Evolutionary conservation across 768 basidiomycete genomes (phyloP).

Genomic region (Steccherinum ochraceum): DNA sequence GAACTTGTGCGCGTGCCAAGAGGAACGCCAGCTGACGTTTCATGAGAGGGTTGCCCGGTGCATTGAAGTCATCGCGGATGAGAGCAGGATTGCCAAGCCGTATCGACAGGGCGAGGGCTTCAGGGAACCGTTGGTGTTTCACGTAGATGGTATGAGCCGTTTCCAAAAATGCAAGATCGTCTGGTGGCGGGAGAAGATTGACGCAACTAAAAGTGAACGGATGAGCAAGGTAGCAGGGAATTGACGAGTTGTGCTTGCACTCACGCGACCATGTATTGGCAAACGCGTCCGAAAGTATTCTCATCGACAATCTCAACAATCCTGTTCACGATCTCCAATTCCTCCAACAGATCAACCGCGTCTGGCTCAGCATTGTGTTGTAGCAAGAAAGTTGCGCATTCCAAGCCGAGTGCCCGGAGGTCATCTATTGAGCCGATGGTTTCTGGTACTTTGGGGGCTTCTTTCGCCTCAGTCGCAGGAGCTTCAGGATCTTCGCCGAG

Average conservation of each 20-base stretch:
- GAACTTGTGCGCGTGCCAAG: conserved; percentile 87
- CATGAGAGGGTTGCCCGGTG: conserved; percentile 92
- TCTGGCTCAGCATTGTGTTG: conserved; percentile 97
- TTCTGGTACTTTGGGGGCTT: conserved; percentile 22
- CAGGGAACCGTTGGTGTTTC: conserved; percentile 81
- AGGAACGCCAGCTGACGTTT: conserved; percentile 92
- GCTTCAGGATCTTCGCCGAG: conserved; percentile 33
- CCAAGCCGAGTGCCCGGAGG: conserved; percentile 66
- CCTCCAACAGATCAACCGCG: conserved; percentile 92
- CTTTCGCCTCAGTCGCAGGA: conserved; percentile 9
- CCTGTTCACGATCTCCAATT: conserved; percentile 82
- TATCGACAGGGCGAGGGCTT: conserved; percentile 84
- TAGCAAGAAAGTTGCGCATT: conserved; percentile 86
- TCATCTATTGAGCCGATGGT: conserved; percentile 64
- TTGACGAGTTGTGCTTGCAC: too few species aligned
- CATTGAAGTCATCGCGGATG: conserved; percentile 82
- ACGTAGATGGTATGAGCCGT: conserved; percentile 89
- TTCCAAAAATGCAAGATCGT: conserved; percentile 83
- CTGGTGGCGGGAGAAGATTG: conserved; percentile 84
- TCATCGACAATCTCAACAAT: conserved; percentile 77
- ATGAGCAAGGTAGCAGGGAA: conserved; percentile 1
- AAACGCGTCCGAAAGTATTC: conserved; percentile 85
- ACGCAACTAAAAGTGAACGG: conserved; percentile 56
- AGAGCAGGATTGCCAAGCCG: conserved; percentile 75
- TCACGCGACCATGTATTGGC: conserved; percentile 92